Conservation (phyloP, 192 early-diverging fungal species). For the Coemansia sp. region DNA sequence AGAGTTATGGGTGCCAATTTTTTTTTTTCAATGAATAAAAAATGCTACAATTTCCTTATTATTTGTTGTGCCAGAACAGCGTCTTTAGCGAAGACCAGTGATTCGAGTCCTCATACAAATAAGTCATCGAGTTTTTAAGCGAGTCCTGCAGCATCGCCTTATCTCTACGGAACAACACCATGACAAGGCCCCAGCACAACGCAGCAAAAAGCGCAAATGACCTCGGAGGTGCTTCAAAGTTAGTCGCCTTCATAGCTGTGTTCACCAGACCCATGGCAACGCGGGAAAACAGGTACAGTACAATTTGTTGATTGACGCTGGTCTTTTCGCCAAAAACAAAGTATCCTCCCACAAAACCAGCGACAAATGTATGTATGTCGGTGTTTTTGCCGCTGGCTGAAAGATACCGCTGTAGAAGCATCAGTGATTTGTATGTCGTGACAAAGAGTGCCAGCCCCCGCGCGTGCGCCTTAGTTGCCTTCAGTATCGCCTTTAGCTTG, state of each 20-base stretch:
- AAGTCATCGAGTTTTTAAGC: constrained; percentile 92
- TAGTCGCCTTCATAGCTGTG: constrained; percentile 67
- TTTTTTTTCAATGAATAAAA: not conserved
- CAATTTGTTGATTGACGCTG: constrained; percentile 95
- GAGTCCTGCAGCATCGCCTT: constrained; percentile 85
- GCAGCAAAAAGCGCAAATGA: constrained; percentile 94
- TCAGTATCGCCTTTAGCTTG: constrained; percentile 74
- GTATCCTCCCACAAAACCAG: constrained; percentile 89
- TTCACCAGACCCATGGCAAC: constrained; percentile 86
- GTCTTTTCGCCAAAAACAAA: constrained; percentile 94
- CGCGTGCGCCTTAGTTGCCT: constrained; percentile 86
- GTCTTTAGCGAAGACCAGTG: constrained; percentile 72
- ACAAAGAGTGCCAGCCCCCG: constrained; percentile 88
- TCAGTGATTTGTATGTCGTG: constrained; percentile 90
- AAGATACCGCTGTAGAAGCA: constrained; percentile 73
- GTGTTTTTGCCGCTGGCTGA: constrained; percentile 71
- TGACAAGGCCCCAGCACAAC: constrained; percentile 88
- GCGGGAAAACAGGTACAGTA: constrained; percentile 91
- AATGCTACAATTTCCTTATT: not conserved
- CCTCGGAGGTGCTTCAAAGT: constrained; percentile 71
- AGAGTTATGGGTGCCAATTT: not conserved
- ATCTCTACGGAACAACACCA: constrained; percentile 93
- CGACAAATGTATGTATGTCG: constrained; percentile 80
- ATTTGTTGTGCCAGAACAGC: constrained; percentile 85
- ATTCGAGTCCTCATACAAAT: constrained; percentile 89